Evolutionary conservation across 108 stramenopile species (phyloP).

Genomic region (Cyclotella choctawhatcheeana): DNA sequence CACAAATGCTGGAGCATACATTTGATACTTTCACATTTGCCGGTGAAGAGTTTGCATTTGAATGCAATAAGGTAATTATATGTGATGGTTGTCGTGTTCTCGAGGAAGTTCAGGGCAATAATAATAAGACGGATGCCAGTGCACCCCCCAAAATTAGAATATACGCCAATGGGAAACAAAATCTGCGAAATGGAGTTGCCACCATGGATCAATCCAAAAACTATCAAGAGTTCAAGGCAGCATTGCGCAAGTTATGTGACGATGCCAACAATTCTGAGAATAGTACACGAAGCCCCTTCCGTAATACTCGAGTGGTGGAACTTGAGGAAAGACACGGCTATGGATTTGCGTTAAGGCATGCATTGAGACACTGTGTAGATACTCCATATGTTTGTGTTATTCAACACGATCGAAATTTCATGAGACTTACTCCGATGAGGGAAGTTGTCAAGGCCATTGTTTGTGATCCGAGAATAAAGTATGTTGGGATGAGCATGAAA

Average conservation of each 20-base stretch:
- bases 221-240: slow-evolving; percentile 68
- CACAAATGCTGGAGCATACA: slow-evolving; percentile 73
- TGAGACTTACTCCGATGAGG: slow-evolving; percentile 70
- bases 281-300: slow-evolving; percentile 51
- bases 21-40: slow-evolving; percentile 72
- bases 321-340: slow-evolving; percentile 79
- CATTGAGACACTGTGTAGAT: slow-evolving; percentile 55
- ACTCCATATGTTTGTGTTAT: slow-evolving; percentile 89
- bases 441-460: slow-evolving; percentile 70
- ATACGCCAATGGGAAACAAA: slow-evolving; percentile 76
- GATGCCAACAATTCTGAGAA: slow-evolving; percentile 10
- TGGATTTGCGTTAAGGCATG: slow-evolving; percentile 87
- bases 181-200: slow-evolving; percentile 82
- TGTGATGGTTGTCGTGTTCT: slow-evolving; percentile 74
- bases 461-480: slow-evolving; percentile 63
- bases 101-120: slow-evolving; percentile 24
- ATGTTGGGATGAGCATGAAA: slow-evolving; percentile 82
- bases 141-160: slow-evolving; percentile 45
- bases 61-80: slow-evolving; percentile 81
- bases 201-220: slow-evolving; percentile 64
- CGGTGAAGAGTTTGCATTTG: slow-evolving; percentile 73
- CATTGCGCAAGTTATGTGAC: slow-evolving; percentile 57
- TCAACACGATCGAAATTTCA: slow-evolving; percentile 91
- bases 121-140: background rate
- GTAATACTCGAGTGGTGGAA: slow-evolving; percentile 68